These are phyloP conservation scores for Vaccinium macrocarpon DNA, from an alignment of 148 eudicot species.

Conservation along the genomic window DNA sequence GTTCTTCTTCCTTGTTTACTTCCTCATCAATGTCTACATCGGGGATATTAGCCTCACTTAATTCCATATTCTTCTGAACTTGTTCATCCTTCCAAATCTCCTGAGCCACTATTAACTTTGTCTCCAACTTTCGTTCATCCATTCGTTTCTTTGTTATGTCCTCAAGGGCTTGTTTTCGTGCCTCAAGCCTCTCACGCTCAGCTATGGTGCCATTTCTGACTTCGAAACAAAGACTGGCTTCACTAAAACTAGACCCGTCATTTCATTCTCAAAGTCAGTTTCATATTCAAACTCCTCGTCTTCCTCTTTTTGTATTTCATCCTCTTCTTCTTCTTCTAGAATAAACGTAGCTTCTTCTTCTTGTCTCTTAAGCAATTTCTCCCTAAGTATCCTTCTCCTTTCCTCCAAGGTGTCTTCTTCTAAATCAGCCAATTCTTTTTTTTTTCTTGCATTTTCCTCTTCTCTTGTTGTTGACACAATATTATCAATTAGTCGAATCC, in stretches of 20 bases:
- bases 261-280: constrained; percentile 12
- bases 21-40: constrained; percentile 88
- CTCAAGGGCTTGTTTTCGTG: constrained; percentile 12
- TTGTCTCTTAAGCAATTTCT: constrained; percentile 15
- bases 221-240: constrained; percentile 16
- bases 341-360: constrained; percentile 15
- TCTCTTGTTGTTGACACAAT: constrained; percentile 3
- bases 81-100: constrained; percentile 12
- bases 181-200: constrained; percentile 19
- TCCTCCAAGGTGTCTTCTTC: constrained; percentile 16
- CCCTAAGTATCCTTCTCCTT: constrained; percentile 13
- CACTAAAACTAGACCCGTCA: not conserved
- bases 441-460: constrained; percentile 11
- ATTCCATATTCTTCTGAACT: constrained; percentile 19
- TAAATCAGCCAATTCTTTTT: constrained; percentile 3
- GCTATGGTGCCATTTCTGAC: constrained; percentile 14
- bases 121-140: constrained; percentile 11
- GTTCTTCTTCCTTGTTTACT: constrained; percentile 78
- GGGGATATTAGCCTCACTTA: constrained; percentile 49
- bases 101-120: constrained; percentile 8
- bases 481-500: constrained; percentile 10
- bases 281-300: not conserved
- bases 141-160: not conserved
- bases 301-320: constrained; percentile 9
- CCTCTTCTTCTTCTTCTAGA: constrained; percentile 9